These are phyloP conservation scores for Closterium sp. DNA, from an alignment of 139 green algal species.

Conservation along the genomic window DNA sequence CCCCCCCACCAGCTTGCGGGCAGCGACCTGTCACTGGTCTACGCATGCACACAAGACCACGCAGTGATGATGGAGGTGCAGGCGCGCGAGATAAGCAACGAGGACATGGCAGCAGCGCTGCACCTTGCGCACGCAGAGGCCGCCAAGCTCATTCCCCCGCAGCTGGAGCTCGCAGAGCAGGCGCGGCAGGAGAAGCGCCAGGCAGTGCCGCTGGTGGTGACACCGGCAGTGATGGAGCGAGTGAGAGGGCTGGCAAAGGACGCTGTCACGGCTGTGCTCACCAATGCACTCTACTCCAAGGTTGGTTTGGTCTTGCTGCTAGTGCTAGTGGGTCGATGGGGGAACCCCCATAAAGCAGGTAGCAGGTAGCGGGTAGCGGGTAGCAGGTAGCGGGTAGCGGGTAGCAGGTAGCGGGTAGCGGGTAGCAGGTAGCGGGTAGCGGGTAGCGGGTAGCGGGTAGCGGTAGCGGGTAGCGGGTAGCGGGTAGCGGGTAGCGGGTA, in stretches of 20 bases:
- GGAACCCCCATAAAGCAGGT: too few relatives aligned
- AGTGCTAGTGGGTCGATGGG: background rate
- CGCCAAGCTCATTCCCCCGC: conserved; percentile 40
- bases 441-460: too few relatives aligned
- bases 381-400: too few relatives aligned
- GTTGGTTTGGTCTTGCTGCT: conserved; percentile 4
- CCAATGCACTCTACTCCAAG: conserved; percentile 35
- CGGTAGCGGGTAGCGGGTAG: too few relatives aligned
- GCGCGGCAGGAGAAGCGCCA: conserved; percentile 40
- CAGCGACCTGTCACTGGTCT: conserved; percentile 58
- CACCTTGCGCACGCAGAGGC: conserved; percentile 48
- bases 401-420: too few relatives aligned
- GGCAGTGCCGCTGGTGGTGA: background rate
- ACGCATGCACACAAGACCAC: conserved; percentile 59
- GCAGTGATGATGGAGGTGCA: conserved; percentile 69
- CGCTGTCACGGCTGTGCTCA: conserved; percentile 19
- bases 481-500: too few relatives aligned
- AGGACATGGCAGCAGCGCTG: conserved; percentile 45
- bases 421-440: too few relatives aligned
- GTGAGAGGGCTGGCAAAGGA: conserved; percentile 12
- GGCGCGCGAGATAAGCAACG: conserved; percentile 37
- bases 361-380: too few relatives aligned
- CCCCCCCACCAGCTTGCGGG: conserved; percentile 20
- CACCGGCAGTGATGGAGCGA: conserved; percentile 7
- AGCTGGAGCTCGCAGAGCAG: conserved; percentile 20